Evolutionary conservation across 1,139 yeast genomes (phyloP), one percentile per base, ranked within the genome.

Genomic region (Debaryomyces psychrophilus): DNA sequence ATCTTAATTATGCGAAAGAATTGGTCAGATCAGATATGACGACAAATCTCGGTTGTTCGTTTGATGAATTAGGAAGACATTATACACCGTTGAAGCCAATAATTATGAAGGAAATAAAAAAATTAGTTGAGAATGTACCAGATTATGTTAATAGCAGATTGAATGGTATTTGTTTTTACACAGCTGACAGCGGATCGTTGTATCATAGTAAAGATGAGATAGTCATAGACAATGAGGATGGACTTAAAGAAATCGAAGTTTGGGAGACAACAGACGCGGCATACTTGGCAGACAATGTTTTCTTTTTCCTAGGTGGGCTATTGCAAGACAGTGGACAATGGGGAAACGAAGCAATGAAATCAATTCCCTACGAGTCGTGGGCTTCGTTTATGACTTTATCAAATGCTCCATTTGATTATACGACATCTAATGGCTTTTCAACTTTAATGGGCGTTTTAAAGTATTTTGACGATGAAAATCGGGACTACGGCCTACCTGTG

Each of bases 51-150:
- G 97, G 96, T 0, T 71, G 80, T 31, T 77, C 87, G 0, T 76
- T 90, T 56, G 97, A 92, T 59, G 95, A 89, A 54, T 69, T 92
- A 43, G 85, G 90, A 6, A 78, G 97, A 56, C 97, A 92, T 61
- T 89, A 89, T 57, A 85, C 95, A 1, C 79, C 77, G 1, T 71
- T 90, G 48, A 83, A 87, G 45, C 84, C 87, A 0, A 60, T 68
- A 0, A 81, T 92, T 31, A 67, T 82, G 44, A 64, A 71, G 5
- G 81, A 82, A 45, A 70, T 85, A 28, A 67, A 76, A 8, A 58
- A 62, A 2, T 56, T 87, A 25, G 69, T 87, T 1, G 65, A 73
- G 22, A 67, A 67, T 11, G 53, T 61, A 8, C 44, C 44, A 7
- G 26, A 27, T 9, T 48, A 39, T 37, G 76, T 76, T 1, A 59